Conservation (phyloP, 306 rosid species). For the Lagenaria siceraria region DNA sequence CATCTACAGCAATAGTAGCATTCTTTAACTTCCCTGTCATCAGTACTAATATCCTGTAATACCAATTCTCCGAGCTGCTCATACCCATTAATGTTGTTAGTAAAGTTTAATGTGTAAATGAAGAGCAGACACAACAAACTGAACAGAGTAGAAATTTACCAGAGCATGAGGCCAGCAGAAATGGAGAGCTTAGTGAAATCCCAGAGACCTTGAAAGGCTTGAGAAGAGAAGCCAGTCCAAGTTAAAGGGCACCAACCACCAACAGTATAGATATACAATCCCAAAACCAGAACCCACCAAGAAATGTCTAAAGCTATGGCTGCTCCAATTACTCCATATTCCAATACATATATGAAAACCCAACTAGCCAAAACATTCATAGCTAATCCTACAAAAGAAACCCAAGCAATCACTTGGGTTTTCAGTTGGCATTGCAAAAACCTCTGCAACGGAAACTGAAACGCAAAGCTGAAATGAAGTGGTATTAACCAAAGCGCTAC, state of each 20-base stretch:
- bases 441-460: constrained; percentile 58
- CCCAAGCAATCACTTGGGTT: constrained; percentile 39
- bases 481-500: constrained; percentile 67
- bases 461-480: constrained; percentile 66
- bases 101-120: neutral
- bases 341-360: constrained; percentile 33
- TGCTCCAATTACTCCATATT: constrained; percentile 50
- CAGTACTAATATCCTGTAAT: constrained; percentile 43
- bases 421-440: constrained; percentile 71
- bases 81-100: neutral
- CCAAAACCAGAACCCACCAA: constrained; percentile 54
- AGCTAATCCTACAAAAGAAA: constrained; percentile 25
- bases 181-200: constrained; percentile 50
- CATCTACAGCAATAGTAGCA: constrained; percentile 65
- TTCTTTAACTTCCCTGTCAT: constrained; percentile 58
- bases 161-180: constrained; percentile 63
- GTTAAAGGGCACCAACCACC: constrained; percentile 61
- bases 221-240: constrained; percentile 46
- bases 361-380: constrained; percentile 28
- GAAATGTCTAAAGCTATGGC: constrained; percentile 55
- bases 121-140: neutral
- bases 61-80: constrained; percentile 67
- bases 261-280: constrained; percentile 21
- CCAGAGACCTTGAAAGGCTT: constrained; percentile 66
- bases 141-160: constrained; percentile 15